Base-by-base conservation (phyloP, 805 yeast genomes). In the Suhomyces prunicola region DNA sequence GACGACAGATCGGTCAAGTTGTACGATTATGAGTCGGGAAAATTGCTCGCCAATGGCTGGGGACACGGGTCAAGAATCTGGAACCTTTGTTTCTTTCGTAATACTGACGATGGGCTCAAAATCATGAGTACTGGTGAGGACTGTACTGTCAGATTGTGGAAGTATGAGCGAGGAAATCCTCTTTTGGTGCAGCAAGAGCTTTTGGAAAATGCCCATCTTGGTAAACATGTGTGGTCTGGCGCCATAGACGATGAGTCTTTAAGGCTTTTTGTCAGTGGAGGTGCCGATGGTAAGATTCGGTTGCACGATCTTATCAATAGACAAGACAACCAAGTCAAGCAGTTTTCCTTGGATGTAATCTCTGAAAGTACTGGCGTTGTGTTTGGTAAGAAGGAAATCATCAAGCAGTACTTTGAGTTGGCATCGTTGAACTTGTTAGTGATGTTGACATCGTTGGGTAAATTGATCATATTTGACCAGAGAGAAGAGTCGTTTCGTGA, bases 1-100 rank as follows among this genome's bases (percentile, higher is more conserved):
- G 98, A 94, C 68, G 99, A 93, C 65, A 78, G 99, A 56, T 88
- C 97, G 0, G 84, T 94, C 51, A 86, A 85, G 53, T 65, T 93
- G 5, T 91, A 91, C 86, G 83, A 83, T 60, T 71, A 86, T 55
- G 61, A 62, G 6, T 63, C 80, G 1, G 93, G 96, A 0, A 60
- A 70, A 9, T 69, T 84, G 33, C 59, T 88, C 40, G 87, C 93
- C 1, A 81, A 85, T 26, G 97, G 97, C 0, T 94, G 97, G 97
- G 99, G 98, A 12, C 99, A 94, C 65, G 86, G 88, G 1, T 93
- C 98, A 0, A 81, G 99, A 64, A 92, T 94, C 41, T 94, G 99
- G 99, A 42, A 36, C 23, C 52, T 48, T 13, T 44, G 36, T 4
- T 47, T 56, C 46, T 53, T 50, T 46, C 53, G 55, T 4, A 51